Evolutionary conservation across 1,284 basidiomycete genomes (phyloP).

Genomic region (Rhodotorula mucilaginosa): DNA sequence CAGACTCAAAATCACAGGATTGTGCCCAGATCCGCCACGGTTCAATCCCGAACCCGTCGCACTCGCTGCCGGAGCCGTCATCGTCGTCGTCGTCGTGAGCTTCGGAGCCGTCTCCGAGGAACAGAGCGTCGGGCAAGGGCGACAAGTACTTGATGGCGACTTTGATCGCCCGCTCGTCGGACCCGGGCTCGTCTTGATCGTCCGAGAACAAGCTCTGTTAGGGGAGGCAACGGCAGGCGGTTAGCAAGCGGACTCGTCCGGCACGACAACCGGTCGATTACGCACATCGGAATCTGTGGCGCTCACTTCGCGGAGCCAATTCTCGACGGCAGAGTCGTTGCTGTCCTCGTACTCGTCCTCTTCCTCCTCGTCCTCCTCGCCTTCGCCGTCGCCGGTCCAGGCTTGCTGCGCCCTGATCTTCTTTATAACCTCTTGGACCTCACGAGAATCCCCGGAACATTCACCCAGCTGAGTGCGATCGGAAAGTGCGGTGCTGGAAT

Average conservation of each 20-base stretch:
- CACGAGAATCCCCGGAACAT: no score
- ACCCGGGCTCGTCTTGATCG: not conserved
- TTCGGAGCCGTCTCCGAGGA: not conserved
- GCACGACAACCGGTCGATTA: not conserved
- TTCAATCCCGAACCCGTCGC: not conserved
- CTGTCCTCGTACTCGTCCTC: no score
- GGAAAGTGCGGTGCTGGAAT: no score
- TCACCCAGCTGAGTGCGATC: no score
- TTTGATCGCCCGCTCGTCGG: no score
- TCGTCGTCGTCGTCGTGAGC: not conserved
- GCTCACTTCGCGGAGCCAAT: no score
- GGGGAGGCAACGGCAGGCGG: not conserved
- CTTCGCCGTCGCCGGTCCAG: no score
- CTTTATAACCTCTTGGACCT: no score
- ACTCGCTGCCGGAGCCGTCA: not conserved
- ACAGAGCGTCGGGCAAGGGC: not conserved
- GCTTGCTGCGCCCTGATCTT: no score
- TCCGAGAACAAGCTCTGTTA: not conserved
- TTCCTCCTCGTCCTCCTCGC: no score
- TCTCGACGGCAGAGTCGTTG: no score
- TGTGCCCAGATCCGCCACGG: not conserved
- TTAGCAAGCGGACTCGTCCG: not conserved
- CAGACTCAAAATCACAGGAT: not conserved
- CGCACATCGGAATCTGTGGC: no score
- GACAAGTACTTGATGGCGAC: not conserved